Evolutionary conservation across 2,329 filamentous ascomycete species (phyloP), one percentile per base, ranked within the genome.

Genomic region (Pseudogymnoascus sp.): DNA sequence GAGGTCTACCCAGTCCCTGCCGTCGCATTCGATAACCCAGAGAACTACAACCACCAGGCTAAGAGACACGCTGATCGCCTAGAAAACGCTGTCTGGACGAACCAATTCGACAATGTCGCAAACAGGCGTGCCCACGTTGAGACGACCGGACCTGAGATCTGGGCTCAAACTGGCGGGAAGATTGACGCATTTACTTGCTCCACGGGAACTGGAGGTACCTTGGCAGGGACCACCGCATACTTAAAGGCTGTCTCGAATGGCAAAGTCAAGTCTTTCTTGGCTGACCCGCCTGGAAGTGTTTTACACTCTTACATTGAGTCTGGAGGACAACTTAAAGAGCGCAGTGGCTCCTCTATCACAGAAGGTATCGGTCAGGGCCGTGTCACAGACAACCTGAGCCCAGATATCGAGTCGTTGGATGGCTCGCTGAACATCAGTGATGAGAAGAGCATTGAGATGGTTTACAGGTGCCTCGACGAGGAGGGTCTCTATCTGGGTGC

Each of bases 31-130:
- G 92, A 97, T 66, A 91, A 97, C 79, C 91, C 92, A 13, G 81
- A 92, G 48, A 99, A 99, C 78, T 99, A 97, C 82, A 99, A 99
- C 78, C 93, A 97, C 78, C 93, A 96, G 80, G 94, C 94, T 4
- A 84, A 83, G 64, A 81, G 93, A 42, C 93, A 97, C 76, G 94
- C 94, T n/a, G 92, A 94, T 74, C 75, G 81, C 2, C 77, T 95
- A 58, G 87, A 91, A 13, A 94, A 94, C 70, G 92, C 93, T 7
- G 92, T 97, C 12, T 99, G 94, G 94, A 99, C 94, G 48, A 95
- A 99, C 77, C 94, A 99, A 78, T 99, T 99, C 77, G 94, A 99
- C 75, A 99, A 99, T 79, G 86, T 83, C 60, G 94, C 94, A 61
- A 99, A 99, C 77, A 84, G 94, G 60, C 87, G 90, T 71, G 94